Base-by-base conservation (phyloP, 768 basidiomycete species). In the Cystoderma amianthinum region DNA sequence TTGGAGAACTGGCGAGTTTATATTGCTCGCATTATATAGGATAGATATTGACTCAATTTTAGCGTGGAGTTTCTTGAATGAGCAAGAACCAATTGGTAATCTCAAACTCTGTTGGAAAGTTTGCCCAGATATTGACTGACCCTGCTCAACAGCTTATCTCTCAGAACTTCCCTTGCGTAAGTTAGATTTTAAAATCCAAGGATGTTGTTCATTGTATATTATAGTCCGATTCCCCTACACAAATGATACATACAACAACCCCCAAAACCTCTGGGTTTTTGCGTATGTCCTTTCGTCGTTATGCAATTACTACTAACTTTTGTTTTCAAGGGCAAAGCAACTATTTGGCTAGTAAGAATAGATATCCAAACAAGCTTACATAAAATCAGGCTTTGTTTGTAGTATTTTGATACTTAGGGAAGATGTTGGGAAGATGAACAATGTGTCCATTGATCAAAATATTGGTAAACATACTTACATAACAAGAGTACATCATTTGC, bases 141-240 rank as follows among this genome's bases (percentile, higher is more conserved):
- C 15, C 10, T 30, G 21, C 11, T 39, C 4, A 32, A 12, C 39
- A 68, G 71, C 71, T 7, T 71, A 70, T 44, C 46, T 65, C 3
- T 71, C 71, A 19, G 69, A 69, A 45, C 55, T 67, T 33, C 65
- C 67, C 12, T 9, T 9, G 15, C 28, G 46, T 54, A 36, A 45
- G 65, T 63, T 39, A 44, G 58, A 51, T 10, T 28, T 3, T 41
- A 18, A 9, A 30, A 30, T 9, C 10, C 28, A 30, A 30, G 28
- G 28, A 9, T 9, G 28, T 9, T 30, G 18, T 15, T 23, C 17
- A 24, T 32, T 18, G n/a, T 36, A 28, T 18, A 11, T 22, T 36
- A 9, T 51, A 77, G 76, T 72, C 51, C 74, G 76, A 23, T 80
- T 80, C 59, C 63, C 75, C 10, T 80, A 80, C 53, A 80, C 79